Conservation (phyloP, 2,329 filamentous ascomycete species). For the Talaromyces sp. region DNA sequence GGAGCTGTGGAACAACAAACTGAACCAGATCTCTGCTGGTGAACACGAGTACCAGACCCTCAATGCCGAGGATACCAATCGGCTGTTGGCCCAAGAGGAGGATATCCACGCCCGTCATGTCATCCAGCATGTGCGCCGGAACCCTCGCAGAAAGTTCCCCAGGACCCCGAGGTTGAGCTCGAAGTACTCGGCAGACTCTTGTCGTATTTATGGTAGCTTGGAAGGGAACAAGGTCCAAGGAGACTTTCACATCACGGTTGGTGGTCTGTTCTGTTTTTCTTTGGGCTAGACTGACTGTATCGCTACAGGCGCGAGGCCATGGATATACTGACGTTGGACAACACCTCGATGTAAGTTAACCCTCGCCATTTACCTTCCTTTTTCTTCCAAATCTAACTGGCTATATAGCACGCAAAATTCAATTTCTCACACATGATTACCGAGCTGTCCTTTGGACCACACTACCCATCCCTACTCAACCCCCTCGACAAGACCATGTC, state of each 20-base stretch:
- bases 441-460: slow-evolving; percentile 94
- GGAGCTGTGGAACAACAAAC: slow-evolving; percentile 71
- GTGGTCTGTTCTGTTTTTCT: background rate
- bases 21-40: slow-evolving; percentile 56
- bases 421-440: slow-evolving; percentile 98
- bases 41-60: slow-evolving; percentile 53
- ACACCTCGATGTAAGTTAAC: slow-evolving; percentile 76
- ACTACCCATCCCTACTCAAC: slow-evolving; percentile 89
- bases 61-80: slow-evolving; percentile 59
- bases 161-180: slow-evolving; percentile 67
- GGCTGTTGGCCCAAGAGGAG: slow-evolving; percentile 45
- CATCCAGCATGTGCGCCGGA: slow-evolving; percentile 64
- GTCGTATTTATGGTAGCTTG: slow-evolving; percentile 82
- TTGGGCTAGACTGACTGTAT: background rate
- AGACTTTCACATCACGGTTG: slow-evolving; percentile 84
- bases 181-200: slow-evolving; percentile 62
- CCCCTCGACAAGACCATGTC: slow-evolving; percentile 90
- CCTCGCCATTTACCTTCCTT: background rate
- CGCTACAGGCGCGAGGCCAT: slow-evolving; percentile 62
- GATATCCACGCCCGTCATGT: slow-evolving; percentile 93
- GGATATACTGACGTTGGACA: slow-evolving; percentile 79
- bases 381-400: background rate
- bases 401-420: slow-evolving; percentile 56
- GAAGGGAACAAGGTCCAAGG: slow-evolving; percentile 96
- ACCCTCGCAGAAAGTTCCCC: slow-evolving; percentile 59